phyloP scores from a whole-genome alignment of 1,284 basidiomycete genomes.

The Naganishia sp. region DNA sequence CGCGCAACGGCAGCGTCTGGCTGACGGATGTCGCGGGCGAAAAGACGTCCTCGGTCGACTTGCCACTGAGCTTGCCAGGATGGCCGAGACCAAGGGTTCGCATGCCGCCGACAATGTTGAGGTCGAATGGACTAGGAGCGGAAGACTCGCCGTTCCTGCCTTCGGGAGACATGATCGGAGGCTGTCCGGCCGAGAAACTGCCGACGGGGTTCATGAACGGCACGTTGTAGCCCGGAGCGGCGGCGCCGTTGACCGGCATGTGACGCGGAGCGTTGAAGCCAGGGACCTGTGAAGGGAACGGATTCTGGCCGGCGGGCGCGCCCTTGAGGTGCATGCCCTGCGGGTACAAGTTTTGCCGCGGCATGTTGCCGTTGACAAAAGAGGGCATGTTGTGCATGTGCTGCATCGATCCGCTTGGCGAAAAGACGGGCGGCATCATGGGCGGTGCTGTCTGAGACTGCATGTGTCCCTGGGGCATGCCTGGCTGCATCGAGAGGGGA shows the following conservation, averaged over 20 bases:
- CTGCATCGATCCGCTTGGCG: slow-evolving; percentile 15
- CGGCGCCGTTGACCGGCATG: slow-evolving; percentile 4
- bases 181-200: slow-evolving; percentile 6
- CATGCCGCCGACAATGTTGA: slow-evolving; percentile 13
- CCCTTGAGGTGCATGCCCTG: slow-evolving; percentile 23
- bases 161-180: slow-evolving; percentile 18
- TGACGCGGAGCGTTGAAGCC: slow-evolving; percentile 25
- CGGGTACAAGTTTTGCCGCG: slow-evolving; percentile 24
- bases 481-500: slow-evolving; percentile 16
- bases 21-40: slow-evolving; percentile 12
- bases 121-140: slow-evolving; percentile 13
- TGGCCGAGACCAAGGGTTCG: slow-evolving; percentile 18
- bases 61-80: slow-evolving; percentile 17
- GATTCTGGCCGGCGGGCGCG: slow-evolving; percentile 17
- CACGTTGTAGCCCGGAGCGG: slow-evolving; percentile 11
- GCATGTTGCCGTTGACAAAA: slow-evolving; percentile 23
- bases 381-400: slow-evolving; percentile 24
- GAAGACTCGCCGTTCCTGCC: background rate
- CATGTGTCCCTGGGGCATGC: slow-evolving; percentile 13
- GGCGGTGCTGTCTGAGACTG: background rate
- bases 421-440: slow-evolving; percentile 25
- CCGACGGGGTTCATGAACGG: slow-evolving; percentile 20
- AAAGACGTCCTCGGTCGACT: slow-evolving; percentile 14
- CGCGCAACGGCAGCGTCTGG: slow-evolving; percentile 16
- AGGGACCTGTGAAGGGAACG: slow-evolving; percentile 32